Evolutionary conservation across 495 filamentous ascomycete species (phyloP), one percentile per base, ranked within the genome.

Genomic region (Astrocystis sublimbata): DNA sequence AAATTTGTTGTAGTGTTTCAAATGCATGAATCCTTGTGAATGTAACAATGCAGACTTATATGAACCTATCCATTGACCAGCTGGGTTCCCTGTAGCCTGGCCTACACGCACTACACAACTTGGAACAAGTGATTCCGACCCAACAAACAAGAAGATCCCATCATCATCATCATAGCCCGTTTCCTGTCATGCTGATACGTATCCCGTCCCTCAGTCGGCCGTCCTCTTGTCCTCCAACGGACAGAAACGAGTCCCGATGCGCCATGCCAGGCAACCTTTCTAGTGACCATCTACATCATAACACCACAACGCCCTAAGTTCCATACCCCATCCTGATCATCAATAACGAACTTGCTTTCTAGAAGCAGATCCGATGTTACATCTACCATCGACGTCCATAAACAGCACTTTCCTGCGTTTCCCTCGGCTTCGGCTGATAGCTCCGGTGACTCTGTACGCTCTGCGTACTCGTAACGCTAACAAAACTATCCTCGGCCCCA

Each of bases 381-480:
- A 17, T 47, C 38, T 49, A 62, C 60, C 60, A 62, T 19, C 60
- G 60, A 21, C 60, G 60, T 47, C 60, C 60, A 12, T n/a, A 62
- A 36, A 62, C 30, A 5, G 19, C 31, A 51, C 33, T 55, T 52
- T 62, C 60, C 23, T 54, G 28, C 21, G 15, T 36, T 31, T 1
- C 30, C 15, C 31, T 54, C 21, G 50, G 21, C 60, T 60, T 50
- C 6, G 63, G 23, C 9, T 51, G 31, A 26, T 51, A 52, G 23
- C 58, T 65, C 7, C 68, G 57, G 64, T 62, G 60, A 15, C 50
- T 35, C 28, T 58, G 49, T 38, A 51, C 31, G 23, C 53, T 35
- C 24, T 57, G 45, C 35, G 50, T 24, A 28, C 52, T 45, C 15
- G 33, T 58, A 3, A 15, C 72, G 6, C 45, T 30, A 42, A 50